A percentile compares a stretch with the other conserved stretches of the same genome.
Conservation (phyloP, 192 early-diverging fungal species). For the Gryganskiella cystojenkinii region DNA sequence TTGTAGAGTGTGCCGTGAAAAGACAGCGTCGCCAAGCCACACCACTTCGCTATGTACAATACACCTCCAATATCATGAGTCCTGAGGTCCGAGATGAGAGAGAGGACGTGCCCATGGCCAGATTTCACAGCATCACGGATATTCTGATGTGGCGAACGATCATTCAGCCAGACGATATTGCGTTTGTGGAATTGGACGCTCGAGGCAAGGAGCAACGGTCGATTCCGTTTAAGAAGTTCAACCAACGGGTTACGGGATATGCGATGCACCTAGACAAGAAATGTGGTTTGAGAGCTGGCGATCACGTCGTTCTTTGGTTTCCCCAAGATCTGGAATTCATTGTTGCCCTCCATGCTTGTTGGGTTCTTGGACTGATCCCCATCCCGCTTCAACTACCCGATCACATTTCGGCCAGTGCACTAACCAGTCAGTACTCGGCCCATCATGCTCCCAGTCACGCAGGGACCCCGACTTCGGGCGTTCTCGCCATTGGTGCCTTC, state of each 20-base stretch:
- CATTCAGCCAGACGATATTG: constrained; percentile 68
- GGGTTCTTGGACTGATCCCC: constrained; percentile 76
- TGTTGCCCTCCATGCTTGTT: constrained; percentile 78
- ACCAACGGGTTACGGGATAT: constrained; percentile 65
- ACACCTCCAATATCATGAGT: constrained; percentile 26
- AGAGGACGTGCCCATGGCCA: constrained; percentile 64
- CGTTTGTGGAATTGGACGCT: constrained; percentile 66
- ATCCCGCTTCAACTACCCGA: constrained; percentile 77
- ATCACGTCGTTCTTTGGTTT: constrained; percentile 70
- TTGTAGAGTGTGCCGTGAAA: constrained; percentile 34
- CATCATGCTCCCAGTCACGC: background rate
- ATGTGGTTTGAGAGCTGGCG: constrained; percentile 61
- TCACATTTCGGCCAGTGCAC: constrained; percentile 6
- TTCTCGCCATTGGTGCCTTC: background rate
- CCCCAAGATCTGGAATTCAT: constrained; percentile 69
- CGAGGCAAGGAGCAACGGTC: constrained; percentile 61
- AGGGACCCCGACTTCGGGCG: background rate
- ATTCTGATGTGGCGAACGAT: constrained; percentile 75
- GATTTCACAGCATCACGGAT: constrained; percentile 75
- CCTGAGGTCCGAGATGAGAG: constrained; percentile 67
- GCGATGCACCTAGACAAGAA: constrained; percentile 73
- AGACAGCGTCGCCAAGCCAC: constrained; percentile 38
- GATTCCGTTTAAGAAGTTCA: constrained; percentile 74
- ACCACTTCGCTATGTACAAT: constrained; percentile 31
- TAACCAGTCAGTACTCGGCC: background rate